Evolutionary conservation across 2,329 filamentous ascomycete species (phyloP), one percentile per base, ranked within the genome.

Genomic region (Nemania sp.): DNA sequence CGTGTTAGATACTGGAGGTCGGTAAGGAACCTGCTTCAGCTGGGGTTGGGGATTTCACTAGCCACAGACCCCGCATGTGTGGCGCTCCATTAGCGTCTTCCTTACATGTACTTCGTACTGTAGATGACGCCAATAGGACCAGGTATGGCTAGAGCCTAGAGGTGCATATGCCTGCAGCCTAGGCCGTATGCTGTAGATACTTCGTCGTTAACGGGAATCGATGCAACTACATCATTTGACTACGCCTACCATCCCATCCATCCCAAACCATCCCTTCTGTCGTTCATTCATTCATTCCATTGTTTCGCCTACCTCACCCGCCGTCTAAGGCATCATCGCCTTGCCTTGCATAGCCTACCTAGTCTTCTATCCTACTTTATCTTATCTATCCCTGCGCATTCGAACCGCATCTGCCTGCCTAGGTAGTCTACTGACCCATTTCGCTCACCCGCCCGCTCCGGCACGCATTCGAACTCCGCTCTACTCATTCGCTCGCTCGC

Each of bases 401-500:
- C 7, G 11, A 38, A 20, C 45, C 20, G 5, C n/a, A 26, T 32
- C 29, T 27, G n/a, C n/a, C n/a, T n/a, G 41, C 24, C 18, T 7
- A n/a, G n/a, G 20, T 47, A 24, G 5, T 47, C 45, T 24, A 6
- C 45, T 41, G 11, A 15, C 29, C 27, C 20, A 22, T 22, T 26
- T 47, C 29, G 20, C 32, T 22, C 13, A 15, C 26, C 62, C 26
- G 49, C 45, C 45, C 27, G 35, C 60, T 43, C 43, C 24, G 24
- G 13, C 43, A 41, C 10, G 47, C 20, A 24, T 51, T 59, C 32
- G 27, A 41, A 32, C 56, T 43, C 43, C 63, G 38, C 13, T 51
- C 20, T 18, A 8, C 22, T 26, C n/a, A 10, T 8, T 53, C 49
- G 7, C 55, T 67, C 67, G 53, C 58, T 49, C 69, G 57, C 64